Percentiles rank a stretch among this genome's conserved stretches.
phyloP scores from a whole-genome alignment of 73 alveolate genomes.

The Symbiodinium pilosum region DNA sequence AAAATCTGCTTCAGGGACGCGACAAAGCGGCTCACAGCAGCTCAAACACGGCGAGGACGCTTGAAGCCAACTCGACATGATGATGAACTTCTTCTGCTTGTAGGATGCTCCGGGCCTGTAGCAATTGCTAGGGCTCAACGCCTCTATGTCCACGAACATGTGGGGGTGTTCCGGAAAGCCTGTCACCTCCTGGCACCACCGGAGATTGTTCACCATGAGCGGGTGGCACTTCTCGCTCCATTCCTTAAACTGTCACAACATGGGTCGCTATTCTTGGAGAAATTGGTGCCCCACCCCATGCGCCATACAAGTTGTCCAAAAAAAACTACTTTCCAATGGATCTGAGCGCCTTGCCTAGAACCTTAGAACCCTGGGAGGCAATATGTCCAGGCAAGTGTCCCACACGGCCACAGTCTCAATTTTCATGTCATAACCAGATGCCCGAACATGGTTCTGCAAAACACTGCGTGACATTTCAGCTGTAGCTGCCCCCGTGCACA shows the following conservation, averaged over 20 bases:
- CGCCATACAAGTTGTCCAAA: too few relatives aligned
- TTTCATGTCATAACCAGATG: neutral
- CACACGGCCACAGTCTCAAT: conserved; percentile 14
- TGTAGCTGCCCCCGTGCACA: neutral
- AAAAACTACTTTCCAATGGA: too few relatives aligned
- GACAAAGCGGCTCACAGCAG: neutral
- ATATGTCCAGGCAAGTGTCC: too few relatives aligned
- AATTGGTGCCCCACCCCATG: too few relatives aligned
- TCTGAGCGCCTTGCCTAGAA: too few relatives aligned
- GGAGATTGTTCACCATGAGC: neutral
- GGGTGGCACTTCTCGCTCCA: neutral
- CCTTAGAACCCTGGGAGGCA: too few relatives aligned
- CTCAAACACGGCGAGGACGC: neutral
- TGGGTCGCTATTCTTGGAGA: too few relatives aligned
- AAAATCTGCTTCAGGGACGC: neutral
- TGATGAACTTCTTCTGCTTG: neutral
- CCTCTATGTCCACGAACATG: neutral
- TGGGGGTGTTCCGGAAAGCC: neutral
- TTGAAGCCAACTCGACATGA: neutral
- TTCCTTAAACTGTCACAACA: neutral
- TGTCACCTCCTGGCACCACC: neutral
- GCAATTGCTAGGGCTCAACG: neutral
- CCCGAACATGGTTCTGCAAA: neutral
- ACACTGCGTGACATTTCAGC: conserved; percentile 19
- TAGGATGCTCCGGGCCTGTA: neutral